phyloP scores from a whole-genome alignment of 2,329 filamentous ascomycete species.

The Pleoardoris graminearum region DNA sequence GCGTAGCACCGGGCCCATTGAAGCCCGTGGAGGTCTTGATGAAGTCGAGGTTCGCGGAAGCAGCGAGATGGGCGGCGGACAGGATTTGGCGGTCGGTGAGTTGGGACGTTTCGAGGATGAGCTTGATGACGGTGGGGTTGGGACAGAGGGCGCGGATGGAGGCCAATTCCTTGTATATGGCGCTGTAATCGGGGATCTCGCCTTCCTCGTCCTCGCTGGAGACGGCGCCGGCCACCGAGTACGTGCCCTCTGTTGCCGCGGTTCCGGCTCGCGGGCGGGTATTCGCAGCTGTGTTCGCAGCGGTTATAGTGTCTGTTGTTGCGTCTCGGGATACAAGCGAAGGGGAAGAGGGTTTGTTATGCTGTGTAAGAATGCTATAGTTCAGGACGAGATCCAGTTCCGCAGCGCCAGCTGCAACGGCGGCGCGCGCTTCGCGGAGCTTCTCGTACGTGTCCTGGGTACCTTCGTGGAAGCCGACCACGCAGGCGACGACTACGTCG shows the following conservation, averaged over 20 bases:
- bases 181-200: constrained; percentile 48
- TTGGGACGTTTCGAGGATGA: constrained; percentile 63
- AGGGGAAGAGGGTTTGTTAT: constrained; percentile 25
- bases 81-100: constrained; percentile 55
- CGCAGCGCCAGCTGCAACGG: constrained; percentile 54
- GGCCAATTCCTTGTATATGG: constrained; percentile 58
- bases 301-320: constrained; percentile 39
- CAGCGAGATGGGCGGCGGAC: constrained; percentile 57
- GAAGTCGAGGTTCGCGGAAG: constrained; percentile 59
- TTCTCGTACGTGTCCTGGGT: constrained; percentile 57
- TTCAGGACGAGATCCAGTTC: constrained; percentile 66
- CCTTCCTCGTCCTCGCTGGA: constrained; percentile 24
- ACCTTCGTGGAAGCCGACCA: constrained; percentile 64
- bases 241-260: constrained; percentile 18
- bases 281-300: constrained; percentile 38
- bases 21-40: constrained; percentile 66
- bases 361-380: constrained; percentile 50
- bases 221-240: constrained; percentile 19
- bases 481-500: constrained; percentile 58
- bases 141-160: constrained; percentile 55
- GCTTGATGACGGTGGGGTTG: constrained; percentile 52
- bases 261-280: constrained; percentile 15
- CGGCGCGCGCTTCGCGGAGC: constrained; percentile 55
- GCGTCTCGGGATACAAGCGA: constrained; percentile 23
- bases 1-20: constrained; percentile 57